Conservation (phyloP, 495 filamentous ascomycete species). For the Rhypophila decipiens region DNA sequence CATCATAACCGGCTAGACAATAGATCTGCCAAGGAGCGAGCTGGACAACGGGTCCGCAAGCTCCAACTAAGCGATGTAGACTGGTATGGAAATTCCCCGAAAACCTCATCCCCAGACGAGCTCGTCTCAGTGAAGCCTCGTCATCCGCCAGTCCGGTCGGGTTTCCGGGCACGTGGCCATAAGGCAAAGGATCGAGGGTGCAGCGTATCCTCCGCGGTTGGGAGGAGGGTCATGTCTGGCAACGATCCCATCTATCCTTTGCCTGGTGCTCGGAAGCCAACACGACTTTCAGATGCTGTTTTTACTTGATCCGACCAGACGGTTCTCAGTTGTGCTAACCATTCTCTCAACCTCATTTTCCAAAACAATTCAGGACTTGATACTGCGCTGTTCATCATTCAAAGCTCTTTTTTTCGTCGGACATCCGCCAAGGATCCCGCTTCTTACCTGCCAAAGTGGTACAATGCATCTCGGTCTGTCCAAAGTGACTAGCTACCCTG, state of each 20-base stretch:
- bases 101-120: conserved; percentile 2
- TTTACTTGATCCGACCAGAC: too few species aligned
- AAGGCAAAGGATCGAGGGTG: background rate
- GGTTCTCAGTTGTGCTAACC: too few species aligned
- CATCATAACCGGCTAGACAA: conserved; percentile 56
- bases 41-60: conserved; percentile 79
- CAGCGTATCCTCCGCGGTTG: too few species aligned
- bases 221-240: background rate
- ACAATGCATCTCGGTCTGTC: too few species aligned
- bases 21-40: conserved; percentile 58
- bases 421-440: too few species aligned
- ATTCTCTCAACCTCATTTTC: too few species aligned
- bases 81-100: conserved; percentile 59
- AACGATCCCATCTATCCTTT: conserved; percentile 4
- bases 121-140: background rate
- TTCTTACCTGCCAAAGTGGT: too few species aligned
- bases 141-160: background rate
- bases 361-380: too few species aligned
- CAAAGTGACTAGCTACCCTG: too few species aligned
- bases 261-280: background rate
- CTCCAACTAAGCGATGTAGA: conserved; percentile 95
- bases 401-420: too few species aligned
- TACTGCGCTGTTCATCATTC: too few species aligned
- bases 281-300: background rate
- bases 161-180: background rate